Conservation (phyloP, 345 rosid species). For the Cardamine occulta region DNA sequence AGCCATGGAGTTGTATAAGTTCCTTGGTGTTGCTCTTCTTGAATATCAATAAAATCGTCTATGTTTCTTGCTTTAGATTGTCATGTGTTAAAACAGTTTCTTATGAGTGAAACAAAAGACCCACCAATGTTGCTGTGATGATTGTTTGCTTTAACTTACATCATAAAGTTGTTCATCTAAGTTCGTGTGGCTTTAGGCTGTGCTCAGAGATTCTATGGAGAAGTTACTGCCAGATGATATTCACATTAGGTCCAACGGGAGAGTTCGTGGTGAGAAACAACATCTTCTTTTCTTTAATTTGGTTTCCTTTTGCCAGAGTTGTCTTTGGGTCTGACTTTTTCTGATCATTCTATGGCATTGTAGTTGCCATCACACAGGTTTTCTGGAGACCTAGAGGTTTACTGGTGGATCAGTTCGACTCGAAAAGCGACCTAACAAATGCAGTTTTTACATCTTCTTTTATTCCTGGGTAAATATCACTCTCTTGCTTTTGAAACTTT, state of each 20-base stretch:
- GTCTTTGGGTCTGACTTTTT: neutral
- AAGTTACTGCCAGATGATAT: conserved; percentile 79
- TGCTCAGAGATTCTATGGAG: conserved; percentile 74
- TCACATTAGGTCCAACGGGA: conserved; percentile 80
- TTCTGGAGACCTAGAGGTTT: conserved; percentile 90
- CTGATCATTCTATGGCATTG: conserved; percentile 31
- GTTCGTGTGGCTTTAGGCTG: conserved; percentile 55
- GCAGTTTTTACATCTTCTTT: conserved; percentile 91
- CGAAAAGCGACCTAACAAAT: conserved; percentile 86
- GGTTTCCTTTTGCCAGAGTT: neutral
- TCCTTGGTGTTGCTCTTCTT: conserved; percentile 19
- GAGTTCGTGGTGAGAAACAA: conserved; percentile 77
- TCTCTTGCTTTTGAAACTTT: conserved; percentile 26
- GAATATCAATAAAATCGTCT: neutral
- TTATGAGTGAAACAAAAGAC: conserved; percentile 6
- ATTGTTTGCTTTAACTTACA: neutral
- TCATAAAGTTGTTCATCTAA: conserved; percentile 5
- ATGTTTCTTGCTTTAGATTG: neutral
- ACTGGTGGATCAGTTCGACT: conserved; percentile 93
- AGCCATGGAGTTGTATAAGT: conserved; percentile 12
- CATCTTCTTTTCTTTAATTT: neutral
- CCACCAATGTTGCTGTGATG: neutral
- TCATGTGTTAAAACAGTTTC: neutral
- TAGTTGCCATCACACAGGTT: conserved; percentile 98
- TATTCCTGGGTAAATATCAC: conserved; percentile 74